These are phyloP conservation scores for Pouteria campechiana DNA, from an alignment of 179 eudicot species.

Conservation along the genomic window DNA sequence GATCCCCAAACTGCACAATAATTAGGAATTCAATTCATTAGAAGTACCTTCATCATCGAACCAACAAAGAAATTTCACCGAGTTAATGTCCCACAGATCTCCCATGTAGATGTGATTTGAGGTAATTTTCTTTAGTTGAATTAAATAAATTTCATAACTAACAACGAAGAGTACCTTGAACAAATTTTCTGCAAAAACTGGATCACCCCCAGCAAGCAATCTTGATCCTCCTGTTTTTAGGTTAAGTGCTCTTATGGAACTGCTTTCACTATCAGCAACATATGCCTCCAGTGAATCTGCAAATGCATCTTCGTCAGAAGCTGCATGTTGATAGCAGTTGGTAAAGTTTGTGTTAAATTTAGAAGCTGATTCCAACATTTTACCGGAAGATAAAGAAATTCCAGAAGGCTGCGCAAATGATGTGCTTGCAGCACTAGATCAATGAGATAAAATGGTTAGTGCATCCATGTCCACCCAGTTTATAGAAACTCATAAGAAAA, in stretches of 20 bases:
- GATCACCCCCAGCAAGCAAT: conserved; percentile 89
- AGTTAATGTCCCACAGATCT: too few species aligned
- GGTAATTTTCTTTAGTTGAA: too few species aligned
- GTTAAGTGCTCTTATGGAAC: conserved; percentile 88
- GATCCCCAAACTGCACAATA: conserved; percentile 82
- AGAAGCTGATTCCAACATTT: background rate
- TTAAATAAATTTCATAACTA: background rate
- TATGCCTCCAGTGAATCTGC: conserved; percentile 68
- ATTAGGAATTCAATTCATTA: too few species aligned
- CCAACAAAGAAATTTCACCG: too few species aligned
- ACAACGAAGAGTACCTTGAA: conserved; percentile 47
- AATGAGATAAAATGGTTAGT: too few species aligned
- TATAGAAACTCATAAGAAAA: background rate
- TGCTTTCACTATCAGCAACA: conserved; percentile 98
- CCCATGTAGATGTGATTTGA: too few species aligned
- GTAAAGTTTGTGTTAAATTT: background rate
- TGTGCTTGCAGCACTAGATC: conserved; percentile 59
- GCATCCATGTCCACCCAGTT: too few species aligned
- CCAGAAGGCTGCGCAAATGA: conserved; percentile 99
- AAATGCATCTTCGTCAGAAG: background rate
- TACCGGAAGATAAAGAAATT: conserved; percentile 83
- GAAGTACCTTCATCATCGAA: too few species aligned
- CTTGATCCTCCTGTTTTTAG: conserved; percentile 89
- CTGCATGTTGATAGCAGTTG: background rate
- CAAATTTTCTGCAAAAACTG: conserved; percentile 76